phyloP scores from a whole-genome alignment of 2,329 filamentous ascomycete genomes.

The Aspergillus pseudoviridinutans region DNA sequence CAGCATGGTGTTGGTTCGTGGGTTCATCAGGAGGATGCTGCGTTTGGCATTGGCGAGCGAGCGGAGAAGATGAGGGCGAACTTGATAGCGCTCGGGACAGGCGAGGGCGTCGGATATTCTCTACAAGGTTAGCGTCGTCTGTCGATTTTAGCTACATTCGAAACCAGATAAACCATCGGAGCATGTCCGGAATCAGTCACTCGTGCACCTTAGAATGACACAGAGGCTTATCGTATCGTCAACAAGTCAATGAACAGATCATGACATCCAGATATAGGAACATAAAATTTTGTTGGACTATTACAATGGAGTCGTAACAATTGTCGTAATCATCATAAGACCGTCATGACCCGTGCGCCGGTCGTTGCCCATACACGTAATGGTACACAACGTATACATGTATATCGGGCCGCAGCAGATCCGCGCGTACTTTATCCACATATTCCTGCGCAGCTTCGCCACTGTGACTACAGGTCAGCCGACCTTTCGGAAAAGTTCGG shows the following conservation, averaged over 20 bases:
- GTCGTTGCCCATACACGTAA: slow-evolving; percentile 31
- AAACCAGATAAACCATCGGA: neutral
- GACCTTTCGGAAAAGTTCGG: no score
- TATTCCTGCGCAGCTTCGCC: slow-evolving; percentile 29
- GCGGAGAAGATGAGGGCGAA: slow-evolving; percentile 44
- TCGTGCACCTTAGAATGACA: neutral
- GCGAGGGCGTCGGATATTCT: slow-evolving; percentile 43
- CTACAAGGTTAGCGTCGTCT: slow-evolving; percentile 31
- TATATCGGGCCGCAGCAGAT: slow-evolving; percentile 19
- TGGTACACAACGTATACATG: slow-evolving; percentile 30
- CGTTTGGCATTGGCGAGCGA: slow-evolving; percentile 34
- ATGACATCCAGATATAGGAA: neutral
- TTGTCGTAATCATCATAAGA: slow-evolving; percentile 2
- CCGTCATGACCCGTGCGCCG: slow-evolving; percentile 18
- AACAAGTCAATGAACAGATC: neutral
- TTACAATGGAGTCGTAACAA: neutral
- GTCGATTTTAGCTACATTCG: neutral
- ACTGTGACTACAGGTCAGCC: neutral
- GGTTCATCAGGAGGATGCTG: slow-evolving; percentile 41
- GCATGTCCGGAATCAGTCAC: neutral
- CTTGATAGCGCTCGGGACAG: slow-evolving; percentile 43
- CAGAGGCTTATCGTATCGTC: neutral
- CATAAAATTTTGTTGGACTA: neutral
- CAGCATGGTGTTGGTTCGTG: slow-evolving; percentile 46
- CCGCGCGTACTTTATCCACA: slow-evolving; percentile 25